Conservation (phyloP, 805 yeast genomes). For the Saccharomycopsis lassenensis region DNA sequence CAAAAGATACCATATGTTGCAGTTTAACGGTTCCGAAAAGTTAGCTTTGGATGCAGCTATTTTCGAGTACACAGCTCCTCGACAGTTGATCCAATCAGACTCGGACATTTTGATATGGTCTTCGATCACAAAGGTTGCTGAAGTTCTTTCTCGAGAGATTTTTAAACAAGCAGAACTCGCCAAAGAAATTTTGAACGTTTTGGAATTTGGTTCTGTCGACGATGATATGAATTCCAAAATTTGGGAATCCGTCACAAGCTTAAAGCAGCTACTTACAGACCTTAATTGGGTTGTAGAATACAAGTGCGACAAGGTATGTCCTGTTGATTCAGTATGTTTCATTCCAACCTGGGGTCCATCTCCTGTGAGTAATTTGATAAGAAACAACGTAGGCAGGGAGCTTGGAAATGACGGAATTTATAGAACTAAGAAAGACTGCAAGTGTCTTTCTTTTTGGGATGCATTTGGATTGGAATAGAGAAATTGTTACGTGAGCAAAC, state of each 20-base stretch:
- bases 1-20: conserved; percentile 28
- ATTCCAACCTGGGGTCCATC: conserved; percentile 55
- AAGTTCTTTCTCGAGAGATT: conserved; percentile 27
- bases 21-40: conserved; percentile 17
- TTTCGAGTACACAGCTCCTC: conserved; percentile 37
- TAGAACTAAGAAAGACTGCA: conserved; percentile 9
- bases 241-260: conserved; percentile 2
- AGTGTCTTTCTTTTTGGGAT: conserved; percentile 7
- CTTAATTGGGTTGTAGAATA: conserved; percentile 35
- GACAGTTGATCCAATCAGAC: conserved; percentile 27
- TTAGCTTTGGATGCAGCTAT: conserved; percentile 29
- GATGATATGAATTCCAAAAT: conserved; percentile 20
- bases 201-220: conserved; percentile 8
- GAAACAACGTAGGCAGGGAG: conserved; percentile 1
- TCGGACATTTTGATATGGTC: conserved; percentile 41
- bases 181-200: conserved; percentile 20
- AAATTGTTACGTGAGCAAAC: background rate
- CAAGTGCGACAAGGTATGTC: conserved; percentile 33
- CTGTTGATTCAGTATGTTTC: conserved; percentile 39
- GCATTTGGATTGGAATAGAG: background rate
- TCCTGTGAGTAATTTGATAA: conserved; percentile 28
- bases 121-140: conserved; percentile 32
- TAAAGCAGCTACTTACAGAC: conserved; percentile 20
- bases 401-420: conserved; percentile 4
- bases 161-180: conserved; percentile 28